Conservation (phyloP, 441 rosid species). For the Metrosideros polymorpha region DNA sequence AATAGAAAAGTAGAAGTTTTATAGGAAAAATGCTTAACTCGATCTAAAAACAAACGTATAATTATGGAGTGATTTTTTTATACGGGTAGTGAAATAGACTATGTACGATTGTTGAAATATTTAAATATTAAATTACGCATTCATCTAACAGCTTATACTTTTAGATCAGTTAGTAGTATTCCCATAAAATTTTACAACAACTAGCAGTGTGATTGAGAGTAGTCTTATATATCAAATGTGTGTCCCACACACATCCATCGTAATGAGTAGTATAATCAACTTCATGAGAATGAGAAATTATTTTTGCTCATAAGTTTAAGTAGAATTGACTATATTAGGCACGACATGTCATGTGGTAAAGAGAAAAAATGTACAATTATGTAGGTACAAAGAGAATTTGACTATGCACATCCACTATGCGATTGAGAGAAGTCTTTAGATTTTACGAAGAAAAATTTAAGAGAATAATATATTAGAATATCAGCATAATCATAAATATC, state of each 20-base stretch:
- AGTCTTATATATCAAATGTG: neutral
- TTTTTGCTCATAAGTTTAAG: neutral
- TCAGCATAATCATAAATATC: neutral
- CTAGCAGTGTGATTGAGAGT: no score
- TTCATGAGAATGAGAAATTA: neutral
- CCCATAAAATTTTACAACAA: no score
- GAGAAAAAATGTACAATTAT: neutral
- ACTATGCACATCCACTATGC: neutral
- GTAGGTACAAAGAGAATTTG: neutral
- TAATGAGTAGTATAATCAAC: no score
- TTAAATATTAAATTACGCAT: no score
- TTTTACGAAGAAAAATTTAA: neutral
- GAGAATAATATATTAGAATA: neutral
- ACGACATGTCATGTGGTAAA: no score
- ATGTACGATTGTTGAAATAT: neutral
- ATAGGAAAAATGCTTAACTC: no score
- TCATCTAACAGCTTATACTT: no score
- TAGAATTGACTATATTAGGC: neutral
- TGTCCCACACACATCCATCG: no score
- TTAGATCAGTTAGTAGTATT: no score
- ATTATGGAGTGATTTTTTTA: no score
- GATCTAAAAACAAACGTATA: no score
- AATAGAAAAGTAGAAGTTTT: no score
- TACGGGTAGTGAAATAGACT: neutral
- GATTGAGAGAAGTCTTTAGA: neutral